Percentiles rank a stretch among this genome's conserved stretches.
Conservation (phyloP, 257 asterid genomes). For the Thymus quinquecostatus region DNA sequence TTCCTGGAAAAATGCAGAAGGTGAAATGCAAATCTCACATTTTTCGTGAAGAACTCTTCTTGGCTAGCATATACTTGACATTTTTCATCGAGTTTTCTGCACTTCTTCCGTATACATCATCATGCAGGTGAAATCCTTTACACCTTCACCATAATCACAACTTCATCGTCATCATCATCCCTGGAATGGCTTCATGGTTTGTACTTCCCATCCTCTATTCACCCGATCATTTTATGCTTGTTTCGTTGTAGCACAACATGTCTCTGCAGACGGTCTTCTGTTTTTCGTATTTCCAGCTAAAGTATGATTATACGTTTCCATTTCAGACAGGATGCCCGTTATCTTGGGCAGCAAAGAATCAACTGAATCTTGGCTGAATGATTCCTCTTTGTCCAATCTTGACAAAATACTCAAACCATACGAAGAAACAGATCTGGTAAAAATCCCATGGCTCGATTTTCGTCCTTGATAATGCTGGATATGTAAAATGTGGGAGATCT, state of each 20-base stretch:
- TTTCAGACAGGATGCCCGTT: slow-evolving; percentile 96
- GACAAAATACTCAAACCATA: slow-evolving; percentile 77
- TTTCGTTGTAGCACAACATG: neutral
- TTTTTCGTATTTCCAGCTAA: slow-evolving; percentile 3
- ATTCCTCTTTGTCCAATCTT: slow-evolving; percentile 57
- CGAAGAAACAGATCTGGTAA: slow-evolving; percentile 77
- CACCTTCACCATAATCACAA: slow-evolving; percentile 88
- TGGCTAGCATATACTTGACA: neutral
- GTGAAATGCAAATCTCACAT: slow-evolving; percentile 38
- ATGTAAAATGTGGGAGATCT: slow-evolving; percentile 6
- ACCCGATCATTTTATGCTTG: neutral
- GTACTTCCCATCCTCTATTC: slow-evolving; percentile 25
- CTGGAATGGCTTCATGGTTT: slow-evolving; percentile 93
- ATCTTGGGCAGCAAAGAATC: slow-evolving; percentile 79
- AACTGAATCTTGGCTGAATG: slow-evolving; percentile 68
- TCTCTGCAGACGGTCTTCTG: neutral
- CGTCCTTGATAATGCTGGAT: neutral
- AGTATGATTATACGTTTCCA: slow-evolving; percentile 18
- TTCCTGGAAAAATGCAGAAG: slow-evolving; percentile 85
- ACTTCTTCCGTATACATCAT: slow-evolving; percentile 19
- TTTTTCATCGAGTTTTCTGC: slow-evolving; percentile 1
- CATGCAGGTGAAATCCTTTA: slow-evolving; percentile 74
- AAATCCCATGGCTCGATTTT: slow-evolving; percentile 12
- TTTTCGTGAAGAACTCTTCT: neutral
- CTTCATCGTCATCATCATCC: slow-evolving; percentile 76